A percentile compares a stretch with the other conserved stretches of the same genome.
phyloP scores from a whole-genome alignment of 2,329 filamentous ascomycete genomes.

The Colletotrichum horii region DNA sequence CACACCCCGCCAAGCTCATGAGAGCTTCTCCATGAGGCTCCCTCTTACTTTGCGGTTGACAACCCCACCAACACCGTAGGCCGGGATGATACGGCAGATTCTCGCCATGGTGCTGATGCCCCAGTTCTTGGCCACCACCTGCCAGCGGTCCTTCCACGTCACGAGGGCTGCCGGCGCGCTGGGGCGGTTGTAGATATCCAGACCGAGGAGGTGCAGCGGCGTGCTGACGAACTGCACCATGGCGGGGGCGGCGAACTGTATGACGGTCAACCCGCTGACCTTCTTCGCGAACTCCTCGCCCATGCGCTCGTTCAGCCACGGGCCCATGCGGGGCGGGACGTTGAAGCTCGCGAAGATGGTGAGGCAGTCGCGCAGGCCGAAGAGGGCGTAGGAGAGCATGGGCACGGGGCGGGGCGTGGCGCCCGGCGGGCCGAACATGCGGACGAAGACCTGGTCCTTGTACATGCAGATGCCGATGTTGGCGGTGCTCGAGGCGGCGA shows the following conservation, averaged over 20 bases:
- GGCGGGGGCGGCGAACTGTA: slow-evolving; percentile 83
- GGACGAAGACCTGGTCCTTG: slow-evolving; percentile 87
- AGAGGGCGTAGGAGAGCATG: slow-evolving; percentile 75
- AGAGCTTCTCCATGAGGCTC: slow-evolving; percentile 60
- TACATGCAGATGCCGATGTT: slow-evolving; percentile 88
- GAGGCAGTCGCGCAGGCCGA: slow-evolving; percentile 81
- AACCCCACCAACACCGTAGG: slow-evolving; percentile 87
- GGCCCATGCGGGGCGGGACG: slow-evolving; percentile 79
- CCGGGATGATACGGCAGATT: slow-evolving; percentile 85
- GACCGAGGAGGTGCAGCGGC: slow-evolving; percentile 81
- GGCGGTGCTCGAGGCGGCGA: slow-evolving; percentile 77
- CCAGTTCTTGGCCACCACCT: slow-evolving; percentile 77
- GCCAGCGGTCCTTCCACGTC: slow-evolving; percentile 64
- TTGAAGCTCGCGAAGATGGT: slow-evolving; percentile 96
- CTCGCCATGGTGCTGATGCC: slow-evolving; percentile 73
- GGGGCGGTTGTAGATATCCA: slow-evolving; percentile 85
- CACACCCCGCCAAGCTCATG: neutral
- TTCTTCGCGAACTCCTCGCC: slow-evolving; percentile 54
- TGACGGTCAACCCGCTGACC: slow-evolving; percentile 63
- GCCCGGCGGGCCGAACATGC: slow-evolving; percentile 74
- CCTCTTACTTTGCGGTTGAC: slow-evolving; percentile 77
- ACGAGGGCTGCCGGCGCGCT: slow-evolving; percentile 31
- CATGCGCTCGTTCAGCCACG: slow-evolving; percentile 63
- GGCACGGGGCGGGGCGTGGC: slow-evolving; percentile 64
- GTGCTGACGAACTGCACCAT: slow-evolving; percentile 80